Base-by-base conservation (phyloP, 768 basidiomycete species). In the Auriculariales sp. region DNA sequence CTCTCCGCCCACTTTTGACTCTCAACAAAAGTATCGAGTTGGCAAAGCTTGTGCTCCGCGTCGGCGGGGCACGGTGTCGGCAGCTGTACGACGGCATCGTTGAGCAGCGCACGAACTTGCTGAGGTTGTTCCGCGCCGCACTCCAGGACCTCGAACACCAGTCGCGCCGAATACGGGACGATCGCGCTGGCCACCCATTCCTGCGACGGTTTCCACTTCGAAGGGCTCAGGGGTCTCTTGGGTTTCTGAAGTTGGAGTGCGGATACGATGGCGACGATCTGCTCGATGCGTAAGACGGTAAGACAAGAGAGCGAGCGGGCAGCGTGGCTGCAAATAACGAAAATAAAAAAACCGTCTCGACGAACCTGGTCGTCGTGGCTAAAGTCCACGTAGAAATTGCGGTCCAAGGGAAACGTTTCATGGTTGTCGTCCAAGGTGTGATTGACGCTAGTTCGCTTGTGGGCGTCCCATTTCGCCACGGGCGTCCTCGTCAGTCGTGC, bases 291-390 rank as follows among this genome's bases (percentile, higher is more conserved):
- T n/a, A n/a, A n/a, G n/a, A n/a, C n/a, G n/a, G n/a, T n/a, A n/a
- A n/a, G n/a, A n/a, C n/a, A n/a, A n/a, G n/a, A n/a, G n/a, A n/a
- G n/a, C n/a, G n/a, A n/a, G n/a, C n/a, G n/a, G n/a, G n/a, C n/a
- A n/a, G n/a, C n/a, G n/a, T n/a, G n/a, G n/a, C n/a, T n/a, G n/a
- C n/a, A n/a, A n/a, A n/a, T n/a, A n/a, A n/a, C n/a, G n/a, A n/a
- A n/a, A n/a, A n/a, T n/a, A n/a, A n/a, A n/a, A n/a, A n/a, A n/a
- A n/a, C n/a, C n/a, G n/a, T n/a, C n/a, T n/a, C n/a, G n/a, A n/a
- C n/a, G n/a, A n/a, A n/a, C n/a, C 58, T 83, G 70, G 61, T 90
- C 87, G 60, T 91, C 88, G 60, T 92, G 88, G 6, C 83, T 77
- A 61, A 92, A 90, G 64, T 92, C 88, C 19, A 74, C 78, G 57